A percentile compares a stretch with the other conserved stretches of the same genome.
Evolutionary conservation across 768 basidiomycete species (phyloP).

Genomic region (Clavaria fumosa): DNA sequence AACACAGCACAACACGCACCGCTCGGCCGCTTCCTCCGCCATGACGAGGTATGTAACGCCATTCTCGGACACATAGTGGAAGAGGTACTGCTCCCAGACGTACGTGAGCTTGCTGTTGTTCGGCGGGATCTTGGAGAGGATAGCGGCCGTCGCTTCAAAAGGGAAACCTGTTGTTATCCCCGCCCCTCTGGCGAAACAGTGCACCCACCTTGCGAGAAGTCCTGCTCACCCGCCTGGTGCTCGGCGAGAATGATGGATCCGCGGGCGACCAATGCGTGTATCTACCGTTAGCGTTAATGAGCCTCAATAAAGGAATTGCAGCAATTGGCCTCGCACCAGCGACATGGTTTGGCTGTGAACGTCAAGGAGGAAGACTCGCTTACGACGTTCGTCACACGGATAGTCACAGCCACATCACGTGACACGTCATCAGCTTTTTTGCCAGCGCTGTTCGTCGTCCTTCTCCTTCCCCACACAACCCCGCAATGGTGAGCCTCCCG

Average conservation of each 20-base stretch:
- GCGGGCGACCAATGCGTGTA: conserved; percentile 74
- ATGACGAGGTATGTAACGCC: conserved; percentile 85
- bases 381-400: no score
- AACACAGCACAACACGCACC: conserved; percentile 31
- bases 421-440: no score
- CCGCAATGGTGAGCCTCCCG: background rate
- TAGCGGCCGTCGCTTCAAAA: conserved; percentile 60
- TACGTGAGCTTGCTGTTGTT: conserved; percentile 77
- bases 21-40: conserved; percentile 84
- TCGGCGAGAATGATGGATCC: conserved; percentile 76
- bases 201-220: conserved; percentile 74
- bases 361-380: no score
- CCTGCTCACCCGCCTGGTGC: conserved; percentile 61
- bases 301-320: background rate
- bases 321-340: conserved; percentile 2
- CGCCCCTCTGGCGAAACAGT: background rate
- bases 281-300: conserved; percentile 24
- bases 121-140: conserved; percentile 89
- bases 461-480: background rate
- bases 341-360: no score
- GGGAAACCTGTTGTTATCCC: background rate
- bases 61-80: conserved; percentile 86
- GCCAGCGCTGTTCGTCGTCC: no score
- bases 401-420: background rate
- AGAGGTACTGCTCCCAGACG: conserved; percentile 86